Percentiles rank a stretch among this genome's conserved stretches.
phyloP scores from a whole-genome alignment of 106 monocot genomes.

The Dioscorea alata region DNA sequence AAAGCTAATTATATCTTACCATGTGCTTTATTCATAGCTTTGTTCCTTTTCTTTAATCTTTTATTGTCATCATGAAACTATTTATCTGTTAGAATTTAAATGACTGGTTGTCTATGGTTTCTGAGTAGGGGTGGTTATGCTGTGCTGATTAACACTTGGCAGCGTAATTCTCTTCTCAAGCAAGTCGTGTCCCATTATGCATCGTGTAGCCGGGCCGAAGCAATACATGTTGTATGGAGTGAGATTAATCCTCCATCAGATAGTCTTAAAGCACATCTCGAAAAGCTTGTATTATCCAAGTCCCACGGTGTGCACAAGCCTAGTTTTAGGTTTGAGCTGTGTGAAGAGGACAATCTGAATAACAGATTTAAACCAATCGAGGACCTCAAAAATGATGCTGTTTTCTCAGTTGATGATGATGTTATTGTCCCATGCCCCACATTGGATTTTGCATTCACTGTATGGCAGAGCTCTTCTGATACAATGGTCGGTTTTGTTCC shows the following conservation, averaged over 20 bases:
- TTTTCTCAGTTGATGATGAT: slow-evolving; percentile 83
- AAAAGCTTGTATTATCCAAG: slow-evolving; percentile 9
- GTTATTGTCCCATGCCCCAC: slow-evolving; percentile 54
- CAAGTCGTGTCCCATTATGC: slow-evolving; percentile 61
- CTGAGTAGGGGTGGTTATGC: slow-evolving; percentile 40
- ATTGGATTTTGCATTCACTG: slow-evolving; percentile 55
- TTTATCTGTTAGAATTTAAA: no score
- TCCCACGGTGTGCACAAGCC: slow-evolving; percentile 11
- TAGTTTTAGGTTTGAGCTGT: slow-evolving; percentile 45
- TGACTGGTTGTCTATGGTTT: not conserved
- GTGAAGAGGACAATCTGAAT: slow-evolving; percentile 59
- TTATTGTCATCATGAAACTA: no score
- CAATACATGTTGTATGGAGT: slow-evolving; percentile 78
- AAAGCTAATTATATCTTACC: no score
- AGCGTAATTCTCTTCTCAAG: slow-evolving; percentile 57
- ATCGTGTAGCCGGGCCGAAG: slow-evolving; percentile 38
- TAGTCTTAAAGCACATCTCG: slow-evolving; percentile 26
- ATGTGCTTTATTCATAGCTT: no score
- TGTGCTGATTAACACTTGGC: slow-evolving; percentile 76
- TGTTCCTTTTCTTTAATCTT: no score
- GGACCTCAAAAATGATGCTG: slow-evolving; percentile 41
- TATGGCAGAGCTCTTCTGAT: slow-evolving; percentile 54
- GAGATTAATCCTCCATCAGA: slow-evolving; percentile 49
- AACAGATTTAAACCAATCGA: slow-evolving; percentile 61
- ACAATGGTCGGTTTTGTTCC: slow-evolving; percentile 86